These are phyloP conservation scores for Verbascum thapsus DNA, from an alignment of 257 asterid genomes.

Conservation along the genomic window DNA sequence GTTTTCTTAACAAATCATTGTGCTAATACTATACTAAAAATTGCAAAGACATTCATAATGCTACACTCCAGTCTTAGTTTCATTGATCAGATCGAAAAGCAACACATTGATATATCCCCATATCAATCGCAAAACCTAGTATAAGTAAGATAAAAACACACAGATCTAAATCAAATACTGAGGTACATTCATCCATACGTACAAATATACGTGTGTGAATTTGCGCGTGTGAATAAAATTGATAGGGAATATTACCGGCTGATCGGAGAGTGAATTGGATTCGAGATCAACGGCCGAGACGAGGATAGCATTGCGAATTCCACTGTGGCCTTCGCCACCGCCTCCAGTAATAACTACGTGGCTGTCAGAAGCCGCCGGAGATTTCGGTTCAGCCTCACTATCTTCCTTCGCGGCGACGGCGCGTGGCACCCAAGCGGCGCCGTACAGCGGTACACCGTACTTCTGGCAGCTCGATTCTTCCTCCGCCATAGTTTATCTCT, in stretches of 20 bases:
- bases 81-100: no score
- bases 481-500: conserved; percentile 35
- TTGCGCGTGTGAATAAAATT: neutral
- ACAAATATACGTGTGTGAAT: neutral
- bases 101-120: no score
- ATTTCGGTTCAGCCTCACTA: conserved; percentile 28
- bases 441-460: conserved; percentile 88
- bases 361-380: conserved; percentile 30
- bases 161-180: no score
- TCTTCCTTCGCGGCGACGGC: conserved; percentile 34
- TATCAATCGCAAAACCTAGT: no score
- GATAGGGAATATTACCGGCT: conserved; percentile 58
- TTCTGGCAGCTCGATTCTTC: conserved; percentile 47
- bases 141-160: no score
- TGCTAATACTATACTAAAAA: no score
- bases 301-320: conserved; percentile 79
- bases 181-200: neutral
- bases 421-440: conserved; percentile 85
- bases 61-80: no score
- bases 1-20: no score
- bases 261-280: conserved; percentile 61
- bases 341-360: conserved; percentile 85
- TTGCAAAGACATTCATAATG: no score
- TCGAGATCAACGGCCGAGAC: conserved; percentile 55
- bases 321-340: conserved; percentile 93